phyloP scores from a whole-genome alignment of 2,329 filamentous ascomycete species.

The Beauveria sp. region DNA sequence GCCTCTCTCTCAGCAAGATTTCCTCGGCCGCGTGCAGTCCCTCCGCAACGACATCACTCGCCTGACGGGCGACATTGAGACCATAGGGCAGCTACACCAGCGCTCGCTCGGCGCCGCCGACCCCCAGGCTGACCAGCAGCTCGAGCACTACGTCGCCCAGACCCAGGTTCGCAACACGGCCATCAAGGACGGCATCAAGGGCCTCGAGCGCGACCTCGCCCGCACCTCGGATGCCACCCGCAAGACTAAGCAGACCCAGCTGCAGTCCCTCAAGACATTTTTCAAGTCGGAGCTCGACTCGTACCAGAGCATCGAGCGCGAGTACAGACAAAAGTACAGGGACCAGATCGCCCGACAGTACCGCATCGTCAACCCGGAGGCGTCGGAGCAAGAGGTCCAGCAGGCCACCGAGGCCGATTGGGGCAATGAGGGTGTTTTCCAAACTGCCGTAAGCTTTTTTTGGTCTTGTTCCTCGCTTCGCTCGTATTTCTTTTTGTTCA shows the following conservation, averaged over 20 bases:
- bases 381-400: conserved; percentile 63
- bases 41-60: conserved; percentile 61
- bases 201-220: conserved; percentile 61
- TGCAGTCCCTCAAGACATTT: conserved; percentile 60
- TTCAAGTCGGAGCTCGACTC: conserved; percentile 66
- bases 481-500: not conserved
- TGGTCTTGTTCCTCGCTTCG: not conserved
- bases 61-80: conserved; percentile 58
- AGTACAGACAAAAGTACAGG: conserved; percentile 63
- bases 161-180: conserved; percentile 66
- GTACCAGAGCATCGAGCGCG: conserved; percentile 64
- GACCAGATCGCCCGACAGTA: conserved; percentile 77
- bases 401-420: conserved; percentile 64
- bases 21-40: conserved; percentile 58
- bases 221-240: conserved; percentile 54
- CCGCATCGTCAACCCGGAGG: conserved; percentile 73
- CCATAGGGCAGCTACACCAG: conserved; percentile 64
- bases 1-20: conserved; percentile 55
- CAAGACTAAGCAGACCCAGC: conserved; percentile 61
- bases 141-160: conserved; percentile 60
- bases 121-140: conserved; percentile 43
- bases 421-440: conserved; percentile 74
- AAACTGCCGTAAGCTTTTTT: conserved; percentile 58
- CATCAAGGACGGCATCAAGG: conserved; percentile 73
- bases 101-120: conserved; percentile 62